Evolutionary conservation across 768 basidiomycete species (phyloP), one percentile per base, ranked within the genome.

Genomic region (Pleurotus djamor): DNA sequence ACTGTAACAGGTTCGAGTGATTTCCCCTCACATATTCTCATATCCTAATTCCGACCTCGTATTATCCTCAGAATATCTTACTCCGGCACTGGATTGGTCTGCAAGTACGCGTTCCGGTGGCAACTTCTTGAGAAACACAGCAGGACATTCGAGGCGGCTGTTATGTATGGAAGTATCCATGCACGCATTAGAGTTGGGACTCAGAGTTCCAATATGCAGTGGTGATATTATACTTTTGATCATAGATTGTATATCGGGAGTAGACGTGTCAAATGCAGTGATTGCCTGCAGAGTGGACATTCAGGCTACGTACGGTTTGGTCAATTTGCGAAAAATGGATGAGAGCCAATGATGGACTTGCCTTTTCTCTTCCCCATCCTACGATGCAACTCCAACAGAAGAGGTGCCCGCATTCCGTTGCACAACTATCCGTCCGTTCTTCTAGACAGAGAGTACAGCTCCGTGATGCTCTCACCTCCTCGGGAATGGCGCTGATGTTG

Each of bases 341-440:
- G 45, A 47, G n/a, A 47, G 9, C 37, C 12, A 44, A 52, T 45
- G 14, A 13, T 38, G 13, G 5, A 65, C 73, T 54, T 58, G 88
- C 89, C 84, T 93, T 95, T 70, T 95, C 93, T 69, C 88, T 77
- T 12, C 89, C 92, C 93, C 93, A 95, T 8, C 87, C 90, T 47
- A 91, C 85, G 43, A 95, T 91, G 65, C 93, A 95, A 64, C 79
- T 85, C 93, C 93, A 95, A 64, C 92, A 94, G 68, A 94, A 95
- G 48, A 95, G 67, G 70, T 95, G 93, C 0, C 93, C 93, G 63
- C 93, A 95, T 69, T 94, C 93, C 0, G 93, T 95, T 33, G 88
- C 84, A 67, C 87, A 88, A 64, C 85, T 92, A 59, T 87, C 83
- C 0, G 89, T 92, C 64, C 93, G 80, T 69, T 93, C 91, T 65